Percentiles rank a stretch among this genome's conserved stretches.
phyloP scores from a whole-genome alignment of 169 alveolate species.

The Cryptosporidium andersoni region DNA sequence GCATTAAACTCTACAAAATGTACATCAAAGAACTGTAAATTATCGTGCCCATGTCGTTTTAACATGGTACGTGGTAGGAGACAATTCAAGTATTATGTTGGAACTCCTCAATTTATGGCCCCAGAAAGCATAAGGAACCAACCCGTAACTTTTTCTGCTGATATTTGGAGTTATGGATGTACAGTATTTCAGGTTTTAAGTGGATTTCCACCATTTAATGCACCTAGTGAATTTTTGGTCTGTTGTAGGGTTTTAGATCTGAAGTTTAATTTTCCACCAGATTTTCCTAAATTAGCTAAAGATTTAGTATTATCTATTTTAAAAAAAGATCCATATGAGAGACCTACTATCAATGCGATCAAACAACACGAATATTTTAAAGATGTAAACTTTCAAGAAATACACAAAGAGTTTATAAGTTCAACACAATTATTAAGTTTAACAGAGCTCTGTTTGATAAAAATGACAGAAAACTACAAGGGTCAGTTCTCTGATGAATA shows the following conservation, averaged over 20 bases:
- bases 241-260: constrained; percentile 41
- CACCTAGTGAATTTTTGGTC: constrained; percentile 67
- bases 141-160: constrained; percentile 85
- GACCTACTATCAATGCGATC: constrained; percentile 33
- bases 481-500: neutral
- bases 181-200: constrained; percentile 86
- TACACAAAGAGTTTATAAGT: constrained; percentile 3
- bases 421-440: neutral
- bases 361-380: constrained; percentile 19
- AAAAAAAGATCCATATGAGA: constrained; percentile 16
- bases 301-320: constrained; percentile 21
- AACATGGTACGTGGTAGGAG: constrained; percentile 72
- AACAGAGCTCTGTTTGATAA: constrained; percentile 32
- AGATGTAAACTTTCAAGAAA: constrained; percentile 28
- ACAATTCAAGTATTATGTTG: constrained; percentile 86
- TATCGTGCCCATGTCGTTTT: constrained; percentile 46
- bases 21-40: constrained; percentile 16
- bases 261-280: constrained; percentile 42
- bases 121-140: constrained; percentile 90
- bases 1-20: constrained; percentile 73
- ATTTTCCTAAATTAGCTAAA: constrained; percentile 49
- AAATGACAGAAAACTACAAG: constrained; percentile 7
- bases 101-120: constrained; percentile 92
- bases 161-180: constrained; percentile 92
- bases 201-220: constrained; percentile 79